Percentiles rank a stretch among this genome's conserved stretches.
Evolutionary conservation across 23 red algal genomes (phyloP).

Genomic region (Gracilariopsis chorda): DNA sequence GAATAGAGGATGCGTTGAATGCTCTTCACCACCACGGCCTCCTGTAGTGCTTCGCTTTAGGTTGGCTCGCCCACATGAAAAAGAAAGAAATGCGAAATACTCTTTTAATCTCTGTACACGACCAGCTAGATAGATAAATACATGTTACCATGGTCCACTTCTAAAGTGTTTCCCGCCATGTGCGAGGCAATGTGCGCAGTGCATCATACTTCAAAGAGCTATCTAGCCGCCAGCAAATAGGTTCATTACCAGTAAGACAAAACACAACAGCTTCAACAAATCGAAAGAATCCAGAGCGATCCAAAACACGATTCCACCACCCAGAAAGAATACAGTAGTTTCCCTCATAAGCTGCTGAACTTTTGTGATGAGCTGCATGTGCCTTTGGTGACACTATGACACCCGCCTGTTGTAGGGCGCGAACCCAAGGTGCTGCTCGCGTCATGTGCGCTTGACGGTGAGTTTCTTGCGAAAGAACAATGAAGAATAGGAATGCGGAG

Average conservation of each 20-base stretch:
- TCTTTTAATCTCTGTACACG: no score
- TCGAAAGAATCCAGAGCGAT: slow-evolving; percentile 58
- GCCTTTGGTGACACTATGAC: slow-evolving; percentile 45
- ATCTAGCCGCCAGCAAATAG: slow-evolving; percentile 74
- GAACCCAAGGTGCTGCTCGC: slow-evolving; percentile 42
- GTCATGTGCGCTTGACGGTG: slow-evolving; percentile 92
- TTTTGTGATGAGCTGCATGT: slow-evolving; percentile 82
- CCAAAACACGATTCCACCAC: slow-evolving; percentile 71
- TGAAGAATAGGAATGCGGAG: slow-evolving; percentile 45
- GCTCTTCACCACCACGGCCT: no score
- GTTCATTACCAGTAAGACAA: slow-evolving; percentile 48
- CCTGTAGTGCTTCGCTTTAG: no score
- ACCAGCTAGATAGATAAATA: no score
- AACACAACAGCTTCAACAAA: slow-evolving; percentile 63
- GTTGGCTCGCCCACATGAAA: no score
- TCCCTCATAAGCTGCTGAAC: slow-evolving; percentile 39
- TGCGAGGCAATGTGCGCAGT: neutral
- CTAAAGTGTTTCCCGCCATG: neutral
- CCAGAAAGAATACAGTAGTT: slow-evolving; percentile 93
- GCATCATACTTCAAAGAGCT: slow-evolving; percentile 22
- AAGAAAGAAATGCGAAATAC: no score
- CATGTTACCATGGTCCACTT: no score
- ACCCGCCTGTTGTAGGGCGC: neutral
- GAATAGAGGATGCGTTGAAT: no score
- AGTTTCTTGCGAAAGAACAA: slow-evolving; percentile 78